Evolutionary conservation across 2,329 filamentous ascomycete genomes (phyloP).

Genomic region (Colletotrichum sp.): DNA sequence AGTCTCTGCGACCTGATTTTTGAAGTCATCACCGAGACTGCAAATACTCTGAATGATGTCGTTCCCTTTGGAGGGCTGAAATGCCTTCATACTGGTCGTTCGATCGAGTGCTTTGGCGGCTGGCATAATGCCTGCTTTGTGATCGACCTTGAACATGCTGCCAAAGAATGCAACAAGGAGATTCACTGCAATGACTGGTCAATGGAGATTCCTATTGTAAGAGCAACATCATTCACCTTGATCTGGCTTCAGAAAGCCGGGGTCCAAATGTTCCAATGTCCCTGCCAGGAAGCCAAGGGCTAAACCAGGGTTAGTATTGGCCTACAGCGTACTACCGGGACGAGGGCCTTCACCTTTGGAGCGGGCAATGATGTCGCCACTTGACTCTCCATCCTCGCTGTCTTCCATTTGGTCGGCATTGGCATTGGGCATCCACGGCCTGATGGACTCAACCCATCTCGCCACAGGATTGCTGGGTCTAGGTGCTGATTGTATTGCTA

Average conservation of each 20-base stretch:
- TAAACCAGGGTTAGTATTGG: constrained; percentile 25
- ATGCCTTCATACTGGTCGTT: constrained; percentile 54
- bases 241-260: constrained; percentile 51
- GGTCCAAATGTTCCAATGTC: constrained; percentile 55
- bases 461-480: constrained; percentile 52
- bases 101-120: constrained; percentile 57
- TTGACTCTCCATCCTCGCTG: constrained; percentile 44
- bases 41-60: constrained; percentile 55
- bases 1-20: constrained; percentile 55
- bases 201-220: constrained; percentile 41
- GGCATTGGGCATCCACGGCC: constrained; percentile 56
- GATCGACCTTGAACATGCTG: constrained; percentile 63
- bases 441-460: constrained; percentile 61
- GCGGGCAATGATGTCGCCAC: constrained; percentile 57
- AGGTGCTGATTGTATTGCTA: constrained; percentile 50
- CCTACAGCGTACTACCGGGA: background rate
- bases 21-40: constrained; percentile 62
- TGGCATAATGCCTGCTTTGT: constrained; percentile 62
- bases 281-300: constrained; percentile 62
- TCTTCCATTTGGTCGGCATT: constrained; percentile 38
- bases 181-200: constrained; percentile 36
- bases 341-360: constrained; percentile 48
- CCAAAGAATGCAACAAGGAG: constrained; percentile 60
- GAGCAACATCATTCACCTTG: constrained; percentile 45
- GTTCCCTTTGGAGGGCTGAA: constrained; percentile 52